phyloP scores from a whole-genome alignment of 352 stramenopile genomes.

The Globisporangium megalacanthum region DNA sequence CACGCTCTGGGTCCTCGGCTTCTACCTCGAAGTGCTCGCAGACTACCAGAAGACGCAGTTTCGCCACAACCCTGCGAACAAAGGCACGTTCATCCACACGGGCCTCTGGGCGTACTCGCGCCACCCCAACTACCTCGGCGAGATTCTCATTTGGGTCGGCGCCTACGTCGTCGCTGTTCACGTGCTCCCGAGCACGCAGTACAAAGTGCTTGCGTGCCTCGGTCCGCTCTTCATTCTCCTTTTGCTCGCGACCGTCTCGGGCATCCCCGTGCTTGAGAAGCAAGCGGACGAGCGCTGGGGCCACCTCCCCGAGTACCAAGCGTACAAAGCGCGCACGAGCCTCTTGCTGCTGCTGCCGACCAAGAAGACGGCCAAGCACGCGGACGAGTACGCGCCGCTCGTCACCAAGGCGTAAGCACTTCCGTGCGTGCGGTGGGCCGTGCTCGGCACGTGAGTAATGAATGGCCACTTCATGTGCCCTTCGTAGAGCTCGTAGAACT shows the following conservation, averaged over 20 bases:
- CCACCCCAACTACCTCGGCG: constrained; percentile 91
- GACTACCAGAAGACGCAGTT: constrained; percentile 85
- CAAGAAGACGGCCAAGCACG: constrained; percentile 11
- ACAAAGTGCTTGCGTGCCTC: constrained; percentile 36
- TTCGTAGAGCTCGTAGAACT: constrained; percentile 72
- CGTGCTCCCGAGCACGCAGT: constrained; percentile 32
- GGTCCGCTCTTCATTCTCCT: constrained; percentile 62
- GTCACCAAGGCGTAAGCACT: constrained; percentile 13
- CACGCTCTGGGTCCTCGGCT: constrained; percentile 64
- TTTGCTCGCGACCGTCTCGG: constrained; percentile 55
- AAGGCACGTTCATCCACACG: constrained; percentile 71
- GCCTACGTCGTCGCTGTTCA: constrained; percentile 42
- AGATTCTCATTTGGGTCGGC: constrained; percentile 88
- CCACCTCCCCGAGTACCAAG: constrained; percentile 44
- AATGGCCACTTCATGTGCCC: constrained; percentile 38
- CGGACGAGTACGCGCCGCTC: constrained; percentile 12
- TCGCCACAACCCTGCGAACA: constrained; percentile 47
- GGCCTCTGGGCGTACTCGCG: constrained; percentile 84
- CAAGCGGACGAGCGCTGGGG: constrained; percentile 61
- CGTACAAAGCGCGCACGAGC: constrained; percentile 68
- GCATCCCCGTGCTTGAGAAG: constrained; percentile 74
- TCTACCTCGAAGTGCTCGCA: constrained; percentile 62
- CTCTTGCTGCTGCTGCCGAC: constrained; percentile 31
- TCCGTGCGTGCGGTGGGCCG: not conserved
- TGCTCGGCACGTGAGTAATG: not conserved